A percentile compares a stretch with the other conserved stretches of the same genome.
Conservation (phyloP, 306 rosid species). For the Acacia crassicarpa region DNA sequence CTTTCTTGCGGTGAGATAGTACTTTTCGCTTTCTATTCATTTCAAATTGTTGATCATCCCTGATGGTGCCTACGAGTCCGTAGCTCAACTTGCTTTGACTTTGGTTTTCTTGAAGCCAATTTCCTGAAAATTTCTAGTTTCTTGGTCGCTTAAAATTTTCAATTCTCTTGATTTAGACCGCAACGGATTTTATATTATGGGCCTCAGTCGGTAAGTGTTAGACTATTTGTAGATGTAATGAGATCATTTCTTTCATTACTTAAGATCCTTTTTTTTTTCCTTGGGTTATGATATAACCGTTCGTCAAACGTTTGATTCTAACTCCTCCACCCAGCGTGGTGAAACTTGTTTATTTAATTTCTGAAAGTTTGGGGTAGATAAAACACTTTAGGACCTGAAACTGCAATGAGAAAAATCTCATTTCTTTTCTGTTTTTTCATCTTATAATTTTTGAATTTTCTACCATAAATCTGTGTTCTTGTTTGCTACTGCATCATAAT, state of each 20-base stretch:
- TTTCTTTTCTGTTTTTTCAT: not conserved
- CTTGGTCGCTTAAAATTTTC: not conserved
- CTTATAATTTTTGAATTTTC: no score
- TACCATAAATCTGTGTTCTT: not conserved
- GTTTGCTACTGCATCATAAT: not conserved
- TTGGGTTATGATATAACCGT: not conserved
- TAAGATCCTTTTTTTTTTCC: not conserved
- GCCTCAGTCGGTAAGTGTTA: not conserved
- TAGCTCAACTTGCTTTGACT: not conserved
- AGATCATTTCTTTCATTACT: not conserved
- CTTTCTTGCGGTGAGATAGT: not conserved
- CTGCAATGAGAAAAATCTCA: not conserved
- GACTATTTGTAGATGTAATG: not conserved
- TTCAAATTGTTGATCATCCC: not conserved
- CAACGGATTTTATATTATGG: not conserved
- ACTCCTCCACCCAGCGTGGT: not conserved
- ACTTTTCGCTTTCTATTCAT: not conserved
- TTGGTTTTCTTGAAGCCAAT: not conserved
- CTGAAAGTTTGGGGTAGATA: not conserved
- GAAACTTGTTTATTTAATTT: not conserved
- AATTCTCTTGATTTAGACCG: not conserved
- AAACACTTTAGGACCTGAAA: not conserved
- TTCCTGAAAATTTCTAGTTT: not conserved
- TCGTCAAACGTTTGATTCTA: not conserved
- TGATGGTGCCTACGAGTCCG: not conserved